Percentiles rank a stretch among this genome's conserved stretches.
These are phyloP conservation scores for Boletales sp. DNA, from an alignment of 768 basidiomycete genomes.

Conservation along the genomic window DNA sequence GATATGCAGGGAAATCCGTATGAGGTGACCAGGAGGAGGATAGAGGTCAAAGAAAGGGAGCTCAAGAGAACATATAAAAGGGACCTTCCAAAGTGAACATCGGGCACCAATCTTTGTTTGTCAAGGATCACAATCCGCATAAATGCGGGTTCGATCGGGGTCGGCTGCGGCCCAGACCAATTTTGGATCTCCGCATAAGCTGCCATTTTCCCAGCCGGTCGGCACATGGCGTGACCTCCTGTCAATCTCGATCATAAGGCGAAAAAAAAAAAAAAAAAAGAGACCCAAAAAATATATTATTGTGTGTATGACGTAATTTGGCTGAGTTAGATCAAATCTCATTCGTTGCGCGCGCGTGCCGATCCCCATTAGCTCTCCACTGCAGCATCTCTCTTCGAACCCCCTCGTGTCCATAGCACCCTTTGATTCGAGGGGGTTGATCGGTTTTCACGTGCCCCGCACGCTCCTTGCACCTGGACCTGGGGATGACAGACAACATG, in stretches of 20 bases:
- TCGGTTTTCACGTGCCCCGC: conserved; percentile 26
- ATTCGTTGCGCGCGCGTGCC: too few relatives aligned
- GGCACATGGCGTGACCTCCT: conserved; percentile 10
- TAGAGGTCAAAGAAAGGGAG: conserved; percentile 31
- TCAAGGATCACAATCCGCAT: conserved; percentile 29
- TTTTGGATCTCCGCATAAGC: conserved; percentile 34
- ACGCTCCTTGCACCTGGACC: conserved; percentile 23
- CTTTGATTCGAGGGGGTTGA: conserved; percentile 21
- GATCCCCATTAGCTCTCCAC: too few relatives aligned
- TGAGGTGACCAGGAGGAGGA: conserved; percentile 31
- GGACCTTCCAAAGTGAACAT: conserved; percentile 33
- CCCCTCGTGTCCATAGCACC: conserved; percentile 27
- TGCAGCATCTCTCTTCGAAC: conserved; percentile 12
- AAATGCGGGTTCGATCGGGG: conserved; percentile 36
- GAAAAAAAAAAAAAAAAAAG: not conserved
- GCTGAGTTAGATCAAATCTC: not conserved
- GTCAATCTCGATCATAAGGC: conserved; percentile 18
- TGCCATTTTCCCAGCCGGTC: conserved; percentile 19
- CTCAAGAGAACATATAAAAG: conserved; percentile 39
- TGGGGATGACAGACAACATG: conserved; percentile 10
- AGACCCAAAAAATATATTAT: not conserved
- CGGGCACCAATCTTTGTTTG: conserved; percentile 35
- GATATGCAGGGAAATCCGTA: conserved; percentile 11
- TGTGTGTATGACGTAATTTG: not conserved
- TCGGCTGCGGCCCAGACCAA: conserved; percentile 35